Evolutionary conservation across 2,329 filamentous ascomycete species (phyloP).

Genomic region (Amauroascus verrucosus): DNA sequence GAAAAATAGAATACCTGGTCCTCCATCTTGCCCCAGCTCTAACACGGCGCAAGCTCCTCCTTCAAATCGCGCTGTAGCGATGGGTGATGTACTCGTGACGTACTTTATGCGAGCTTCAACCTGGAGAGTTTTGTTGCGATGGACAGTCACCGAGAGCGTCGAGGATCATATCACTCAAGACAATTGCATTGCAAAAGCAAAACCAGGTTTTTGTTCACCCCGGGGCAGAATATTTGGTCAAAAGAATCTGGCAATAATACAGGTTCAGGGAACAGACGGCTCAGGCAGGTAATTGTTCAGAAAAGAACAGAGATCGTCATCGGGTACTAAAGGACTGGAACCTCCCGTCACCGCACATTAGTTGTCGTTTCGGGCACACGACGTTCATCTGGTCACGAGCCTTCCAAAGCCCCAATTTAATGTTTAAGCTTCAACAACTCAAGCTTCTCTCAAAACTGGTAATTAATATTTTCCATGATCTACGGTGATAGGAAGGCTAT

Average conservation of each 20-base stretch:
- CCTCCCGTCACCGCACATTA: background rate
- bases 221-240: background rate
- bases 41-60: slow-evolving; percentile 14
- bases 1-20: slow-evolving; percentile 30
- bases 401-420: background rate
- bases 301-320: slow-evolving; percentile 1
- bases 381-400: background rate
- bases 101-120: slow-evolving; percentile 16
- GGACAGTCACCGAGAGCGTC: slow-evolving; percentile 18
- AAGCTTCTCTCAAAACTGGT: too few relatives aligned
- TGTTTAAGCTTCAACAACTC: background rate
- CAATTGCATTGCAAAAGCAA: slow-evolving; percentile 7
- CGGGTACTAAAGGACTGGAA: background rate
- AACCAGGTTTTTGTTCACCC: background rate
- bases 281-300: background rate
- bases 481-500: too few relatives aligned
- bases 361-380: slow-evolving; percentile 6
- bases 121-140: slow-evolving; percentile 15
- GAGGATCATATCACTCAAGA: slow-evolving; percentile 21
- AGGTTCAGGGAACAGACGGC: background rate
- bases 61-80: slow-evolving; percentile 6
- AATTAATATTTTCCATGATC: too few relatives aligned
- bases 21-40: slow-evolving; percentile 36
- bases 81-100: slow-evolving; percentile 15
- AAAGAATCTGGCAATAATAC: background rate